Evolutionary conservation across 257 asterid species (phyloP).

Genomic region (Marsdenia floribunda): DNA sequence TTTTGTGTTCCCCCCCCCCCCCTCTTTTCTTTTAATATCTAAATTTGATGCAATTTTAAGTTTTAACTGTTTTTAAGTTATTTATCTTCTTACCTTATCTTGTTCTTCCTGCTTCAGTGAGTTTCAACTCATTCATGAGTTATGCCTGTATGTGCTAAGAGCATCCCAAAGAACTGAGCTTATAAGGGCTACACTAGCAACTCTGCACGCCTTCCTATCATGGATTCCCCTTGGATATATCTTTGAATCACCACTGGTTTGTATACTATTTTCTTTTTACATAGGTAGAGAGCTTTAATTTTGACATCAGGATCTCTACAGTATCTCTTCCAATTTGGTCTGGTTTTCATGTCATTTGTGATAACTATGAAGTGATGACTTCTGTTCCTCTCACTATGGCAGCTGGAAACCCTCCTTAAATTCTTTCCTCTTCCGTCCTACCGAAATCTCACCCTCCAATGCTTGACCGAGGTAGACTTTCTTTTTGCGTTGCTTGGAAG

Average conservation of each 20-base stretch:
- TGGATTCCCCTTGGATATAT: slow-evolving; percentile 99
- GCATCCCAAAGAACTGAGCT: slow-evolving; percentile 97
- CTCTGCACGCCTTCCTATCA: slow-evolving; percentile 93
- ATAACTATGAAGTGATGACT: not conserved
- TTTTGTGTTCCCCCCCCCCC: not conserved
- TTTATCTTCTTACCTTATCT: not conserved
- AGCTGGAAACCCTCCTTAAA: slow-evolving; percentile 82
- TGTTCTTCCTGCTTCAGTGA: slow-evolving; percentile 50
- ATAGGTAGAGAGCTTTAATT: slow-evolving; percentile 17
- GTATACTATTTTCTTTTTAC: slow-evolving; percentile 29
- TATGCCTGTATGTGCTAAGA: slow-evolving; percentile 83
- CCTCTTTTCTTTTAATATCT: too few relatives aligned
- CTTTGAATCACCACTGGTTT: slow-evolving; percentile 93
- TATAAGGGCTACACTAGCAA: slow-evolving; percentile 86
- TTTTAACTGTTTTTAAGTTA: too few relatives aligned
- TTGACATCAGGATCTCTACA: slow-evolving; percentile 1
- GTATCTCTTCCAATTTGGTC: not conserved
- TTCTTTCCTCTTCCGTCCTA: slow-evolving; percentile 73
- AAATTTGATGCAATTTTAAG: not conserved
- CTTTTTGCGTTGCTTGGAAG: slow-evolving; percentile 4
- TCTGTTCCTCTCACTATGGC: slow-evolving; percentile 16
- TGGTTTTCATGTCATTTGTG: not conserved
- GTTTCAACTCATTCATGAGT: slow-evolving; percentile 92
- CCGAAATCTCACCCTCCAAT: slow-evolving; percentile 90
- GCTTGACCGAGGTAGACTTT: slow-evolving; percentile 77